Evolutionary conservation across 2,329 filamentous ascomycete species (phyloP).

Genomic region (Diaporthe humulicola): DNA sequence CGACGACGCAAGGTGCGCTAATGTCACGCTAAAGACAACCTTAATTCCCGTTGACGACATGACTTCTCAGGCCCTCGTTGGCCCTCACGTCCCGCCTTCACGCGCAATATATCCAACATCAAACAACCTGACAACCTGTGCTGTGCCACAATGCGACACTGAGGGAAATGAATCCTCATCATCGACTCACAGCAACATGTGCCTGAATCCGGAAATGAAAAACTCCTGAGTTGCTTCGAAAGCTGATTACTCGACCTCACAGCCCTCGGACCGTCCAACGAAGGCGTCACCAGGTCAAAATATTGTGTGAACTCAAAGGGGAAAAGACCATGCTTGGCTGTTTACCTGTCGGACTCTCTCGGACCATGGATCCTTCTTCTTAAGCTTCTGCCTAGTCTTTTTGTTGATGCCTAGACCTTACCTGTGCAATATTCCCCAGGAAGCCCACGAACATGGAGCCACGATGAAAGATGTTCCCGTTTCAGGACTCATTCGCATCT

Average conservation of each 20-base stretch:
- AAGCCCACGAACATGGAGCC: not conserved
- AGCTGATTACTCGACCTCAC: not conserved
- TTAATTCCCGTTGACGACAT: slow-evolving; percentile 32
- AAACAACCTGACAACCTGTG: not conserved
- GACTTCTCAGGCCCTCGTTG: not conserved
- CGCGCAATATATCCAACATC: not conserved
- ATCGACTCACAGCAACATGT: not conserved
- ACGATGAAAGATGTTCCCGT: slow-evolving; percentile 1
- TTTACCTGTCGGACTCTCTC: not conserved
- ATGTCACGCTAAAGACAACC: slow-evolving; percentile 14
- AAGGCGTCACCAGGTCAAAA: not conserved
- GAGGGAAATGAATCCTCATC: not conserved
- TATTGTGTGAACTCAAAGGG: not conserved
- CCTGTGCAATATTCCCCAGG: not conserved
- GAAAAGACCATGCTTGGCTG: not conserved
- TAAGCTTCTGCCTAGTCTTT: not conserved
- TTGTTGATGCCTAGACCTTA: not conserved
- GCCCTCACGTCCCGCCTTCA: not conserved
- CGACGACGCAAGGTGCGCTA: not conserved
- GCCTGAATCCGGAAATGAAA: not conserved
- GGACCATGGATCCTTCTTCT: not conserved
- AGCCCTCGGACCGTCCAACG: not conserved
- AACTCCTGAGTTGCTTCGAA: not conserved
- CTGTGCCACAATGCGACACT: not conserved
- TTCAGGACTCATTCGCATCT: not conserved